Evolutionary conservation across 108 stramenopile species (phyloP).

Genomic region (Mayamaea pseudoterrestris): DNA sequence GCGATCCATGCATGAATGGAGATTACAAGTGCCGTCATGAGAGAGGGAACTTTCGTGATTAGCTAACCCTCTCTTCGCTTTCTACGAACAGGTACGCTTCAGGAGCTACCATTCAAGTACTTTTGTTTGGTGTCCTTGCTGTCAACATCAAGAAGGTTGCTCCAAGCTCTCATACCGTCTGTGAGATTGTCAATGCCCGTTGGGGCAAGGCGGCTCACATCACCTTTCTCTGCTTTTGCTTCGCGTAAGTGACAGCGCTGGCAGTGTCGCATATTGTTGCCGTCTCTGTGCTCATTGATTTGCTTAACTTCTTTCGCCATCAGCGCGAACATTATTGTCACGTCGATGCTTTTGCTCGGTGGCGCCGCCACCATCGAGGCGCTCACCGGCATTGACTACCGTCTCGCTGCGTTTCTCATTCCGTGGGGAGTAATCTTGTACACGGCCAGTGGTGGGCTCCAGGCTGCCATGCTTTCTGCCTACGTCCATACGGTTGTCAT

Average conservation of each 20-base stretch:
- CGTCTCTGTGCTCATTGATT: no score
- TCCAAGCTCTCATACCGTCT: constrained; percentile 84
- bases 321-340: constrained; percentile 75
- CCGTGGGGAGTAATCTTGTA: constrained; percentile 90
- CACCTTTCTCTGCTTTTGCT: constrained; percentile 86
- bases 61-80: no score
- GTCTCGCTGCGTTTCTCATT: constrained; percentile 76
- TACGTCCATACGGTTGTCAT: constrained; percentile 82
- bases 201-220: constrained; percentile 82
- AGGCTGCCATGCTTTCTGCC: constrained; percentile 84
- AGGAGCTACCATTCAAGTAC: constrained; percentile 87
- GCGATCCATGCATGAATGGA: no score
- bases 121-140: constrained; percentile 88
- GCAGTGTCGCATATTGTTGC: no score
- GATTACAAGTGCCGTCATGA: no score
- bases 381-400: constrained; percentile 73
- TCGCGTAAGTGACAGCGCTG: no score
- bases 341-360: constrained; percentile 91
- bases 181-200: constrained; percentile 86
- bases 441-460: constrained; percentile 84
- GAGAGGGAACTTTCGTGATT: no score
- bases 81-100: no score
- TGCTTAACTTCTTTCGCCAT: no score
- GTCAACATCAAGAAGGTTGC: constrained; percentile 85
- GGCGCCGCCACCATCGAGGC: constrained; percentile 87